Base-by-base conservation (phyloP, 1,139 yeast genomes). In the Meyerozyma carpophila region DNA sequence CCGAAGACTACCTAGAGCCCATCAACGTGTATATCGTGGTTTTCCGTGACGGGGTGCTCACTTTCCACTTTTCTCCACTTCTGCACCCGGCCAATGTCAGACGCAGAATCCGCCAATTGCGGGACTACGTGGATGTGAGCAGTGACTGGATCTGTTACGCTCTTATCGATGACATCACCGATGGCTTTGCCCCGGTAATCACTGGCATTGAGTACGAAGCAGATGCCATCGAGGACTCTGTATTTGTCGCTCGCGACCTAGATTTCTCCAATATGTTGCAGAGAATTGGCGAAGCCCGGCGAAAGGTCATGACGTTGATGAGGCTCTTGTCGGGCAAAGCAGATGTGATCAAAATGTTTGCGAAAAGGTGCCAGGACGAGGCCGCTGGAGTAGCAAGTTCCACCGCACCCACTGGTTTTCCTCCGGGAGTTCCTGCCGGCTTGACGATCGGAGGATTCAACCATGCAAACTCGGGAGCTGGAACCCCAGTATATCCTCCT, bases 101-200 rank as follows among this genome's bases (percentile, higher is more conserved):
- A 63, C 77, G 95, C 61, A 85, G 97, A 66, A 94, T 90, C 41
- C 79, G 97, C 54, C 96, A 90, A 63, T 73, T 90, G 52, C 75
- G 94, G 47, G 96, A 88, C 56, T 89, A 89, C 58, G 91, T 90
- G 36, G 82, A 81, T 50, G 95, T 90, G 10, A 80, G 88, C 48
- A 84, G 96, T 2, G 97, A 90, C 65, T 90, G 97, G 97, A 68
- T 90, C 41, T 90, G 96, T 64, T 90, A 90, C 65, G 97, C 97
- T 8, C 65, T 90, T 49, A 86, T 90, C 51, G 97, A 90, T 75
- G 96, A 90, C 60, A 90, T 90, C 52, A 88, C 96, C 8, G 97
- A 90, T 76, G 84, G 90, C 40, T 90, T 89, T 64, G 95, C 95
- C 13, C 97, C 97, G 1, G 85, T 87, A 6, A 88, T 90, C 49